Conservation (phyloP, 169 alveolate species). For the Eimeria sp. region DNA sequence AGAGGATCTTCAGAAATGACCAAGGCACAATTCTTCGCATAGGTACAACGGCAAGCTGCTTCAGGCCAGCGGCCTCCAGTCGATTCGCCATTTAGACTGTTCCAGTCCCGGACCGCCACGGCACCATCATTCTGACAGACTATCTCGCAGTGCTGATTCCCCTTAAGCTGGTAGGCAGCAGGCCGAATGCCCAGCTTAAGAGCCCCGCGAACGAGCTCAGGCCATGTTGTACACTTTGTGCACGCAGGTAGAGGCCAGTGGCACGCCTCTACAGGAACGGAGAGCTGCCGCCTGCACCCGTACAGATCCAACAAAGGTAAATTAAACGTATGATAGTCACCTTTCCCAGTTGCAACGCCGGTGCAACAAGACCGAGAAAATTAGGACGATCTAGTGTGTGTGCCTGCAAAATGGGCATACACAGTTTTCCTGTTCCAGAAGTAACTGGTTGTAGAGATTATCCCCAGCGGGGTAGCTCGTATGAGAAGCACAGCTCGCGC, state of each 20-base stretch:
- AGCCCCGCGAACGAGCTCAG: not conserved
- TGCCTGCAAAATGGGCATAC: not conserved
- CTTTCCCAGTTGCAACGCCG: not conserved
- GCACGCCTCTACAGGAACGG: conserved; percentile 41
- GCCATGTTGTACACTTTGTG: not conserved
- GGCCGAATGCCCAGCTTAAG: not conserved
- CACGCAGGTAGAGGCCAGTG: conserved; percentile 66
- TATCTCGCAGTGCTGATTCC: not conserved
- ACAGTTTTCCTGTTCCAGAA: not conserved
- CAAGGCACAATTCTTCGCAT: conserved; percentile 7
- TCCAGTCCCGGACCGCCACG: not conserved
- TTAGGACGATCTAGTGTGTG: not conserved
- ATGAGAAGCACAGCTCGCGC: not conserved
- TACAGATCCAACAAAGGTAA: not conserved
- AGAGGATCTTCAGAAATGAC: conserved; percentile 62
- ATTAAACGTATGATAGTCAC: not conserved
- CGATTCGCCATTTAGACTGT: not conserved
- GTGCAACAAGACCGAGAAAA: not conserved
- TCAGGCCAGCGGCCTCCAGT: not conserved
- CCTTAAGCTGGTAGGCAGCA: not conserved
- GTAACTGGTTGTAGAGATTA: not conserved
- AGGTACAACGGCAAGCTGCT: conserved; percentile 18
- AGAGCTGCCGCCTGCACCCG: conserved; percentile 57
- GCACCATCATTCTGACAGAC: not conserved
- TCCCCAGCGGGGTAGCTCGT: not conserved